phyloP scores from a whole-genome alignment of 2,329 filamentous ascomycete genomes.

The Ambrosiella xylebori region DNA sequence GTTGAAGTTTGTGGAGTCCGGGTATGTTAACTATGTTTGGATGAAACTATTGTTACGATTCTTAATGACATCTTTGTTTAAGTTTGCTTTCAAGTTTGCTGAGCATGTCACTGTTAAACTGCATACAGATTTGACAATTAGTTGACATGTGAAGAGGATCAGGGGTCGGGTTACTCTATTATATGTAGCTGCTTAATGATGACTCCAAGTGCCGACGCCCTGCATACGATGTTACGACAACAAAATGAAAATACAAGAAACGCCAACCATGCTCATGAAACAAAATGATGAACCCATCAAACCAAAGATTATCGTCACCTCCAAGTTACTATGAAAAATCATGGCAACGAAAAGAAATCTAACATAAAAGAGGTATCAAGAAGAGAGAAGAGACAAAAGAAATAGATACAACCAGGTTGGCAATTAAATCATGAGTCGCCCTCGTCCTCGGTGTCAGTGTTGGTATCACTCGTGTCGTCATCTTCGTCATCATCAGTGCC shows the following conservation, averaged over 20 bases:
- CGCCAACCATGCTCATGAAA: neutral
- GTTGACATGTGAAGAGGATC: too few species aligned
- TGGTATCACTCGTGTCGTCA: conserved; percentile 48
- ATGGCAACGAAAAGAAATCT: neutral
- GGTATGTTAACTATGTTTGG: conserved; percentile 34
- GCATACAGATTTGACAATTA: too few species aligned
- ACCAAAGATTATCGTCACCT: neutral
- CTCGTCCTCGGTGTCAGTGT: conserved; percentile 50
- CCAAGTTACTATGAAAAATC: neutral
- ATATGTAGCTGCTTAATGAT: too few species aligned
- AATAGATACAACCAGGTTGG: neutral
- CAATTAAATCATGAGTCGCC: conserved; percentile 11
- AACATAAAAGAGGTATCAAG: neutral
- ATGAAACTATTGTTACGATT: too few species aligned
- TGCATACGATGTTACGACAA: neutral
- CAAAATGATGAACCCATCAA: neutral
- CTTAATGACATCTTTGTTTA: too few species aligned
- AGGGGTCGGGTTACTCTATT: too few species aligned
- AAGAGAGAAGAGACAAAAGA: conserved; percentile 4
- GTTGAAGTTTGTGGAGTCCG: conserved; percentile 58
- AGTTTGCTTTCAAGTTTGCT: too few species aligned
- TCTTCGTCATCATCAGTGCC: conserved; percentile 57
- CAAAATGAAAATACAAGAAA: conserved; percentile 1
- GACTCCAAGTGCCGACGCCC: neutral
- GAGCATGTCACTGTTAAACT: too few species aligned